phyloP scores from a whole-genome alignment of 345 rosid genomes.

The Acer negundo region DNA sequence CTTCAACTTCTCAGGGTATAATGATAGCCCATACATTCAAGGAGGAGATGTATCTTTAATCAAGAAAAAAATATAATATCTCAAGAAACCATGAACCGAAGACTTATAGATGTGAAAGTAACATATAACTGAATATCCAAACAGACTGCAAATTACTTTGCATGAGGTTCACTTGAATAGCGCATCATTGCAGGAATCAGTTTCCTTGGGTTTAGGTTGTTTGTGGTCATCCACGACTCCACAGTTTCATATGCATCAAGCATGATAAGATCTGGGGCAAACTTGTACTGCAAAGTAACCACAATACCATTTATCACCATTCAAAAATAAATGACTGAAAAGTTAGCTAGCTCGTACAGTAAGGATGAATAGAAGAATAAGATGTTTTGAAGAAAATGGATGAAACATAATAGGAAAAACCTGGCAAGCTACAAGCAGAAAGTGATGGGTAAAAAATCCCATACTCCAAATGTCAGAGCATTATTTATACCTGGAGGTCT shows the following conservation, averaged over 20 bases:
- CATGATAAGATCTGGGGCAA: constrained; percentile 89
- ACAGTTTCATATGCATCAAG: constrained; percentile 99
- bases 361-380: not conserved
- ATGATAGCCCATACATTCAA: not conserved
- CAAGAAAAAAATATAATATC: not conserved
- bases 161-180: constrained; percentile 99
- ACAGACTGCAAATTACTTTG: constrained; percentile 57
- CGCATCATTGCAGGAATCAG: constrained; percentile 99
- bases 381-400: constrained; percentile 7
- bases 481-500: constrained; percentile 79
- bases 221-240: constrained; percentile 94
- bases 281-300: constrained; percentile 78
- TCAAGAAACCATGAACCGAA: not conserved
- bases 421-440: constrained; percentile 6
- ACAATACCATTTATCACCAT: constrained; percentile 17
- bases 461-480: constrained; percentile 17
- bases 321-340: constrained; percentile 21
- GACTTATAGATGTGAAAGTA: not conserved
- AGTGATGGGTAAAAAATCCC: constrained; percentile 10
- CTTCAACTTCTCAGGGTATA: not conserved
- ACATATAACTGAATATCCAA: constrained; percentile 14
- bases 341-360: constrained; percentile 13
- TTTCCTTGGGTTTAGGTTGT: constrained; percentile 89
- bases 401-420: constrained; percentile 8
- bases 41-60: not conserved